Conservation (phyloP, 2,329 filamentous ascomycete genomes). For the Laburnicola sp. region DNA sequence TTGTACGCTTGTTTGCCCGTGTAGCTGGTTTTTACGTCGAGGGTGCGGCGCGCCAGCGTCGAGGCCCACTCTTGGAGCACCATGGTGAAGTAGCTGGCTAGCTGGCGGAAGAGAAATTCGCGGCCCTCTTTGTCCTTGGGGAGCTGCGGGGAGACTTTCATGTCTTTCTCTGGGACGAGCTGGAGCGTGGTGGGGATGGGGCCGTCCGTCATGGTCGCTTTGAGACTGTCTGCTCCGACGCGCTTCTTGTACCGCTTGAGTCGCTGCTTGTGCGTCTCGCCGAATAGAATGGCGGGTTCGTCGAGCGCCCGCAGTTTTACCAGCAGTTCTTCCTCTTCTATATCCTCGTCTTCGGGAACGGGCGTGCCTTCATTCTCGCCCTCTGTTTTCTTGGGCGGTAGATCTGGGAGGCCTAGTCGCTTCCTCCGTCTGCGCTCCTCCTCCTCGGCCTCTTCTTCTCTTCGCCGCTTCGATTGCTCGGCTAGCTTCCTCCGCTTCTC, state of each 20-base stretch:
- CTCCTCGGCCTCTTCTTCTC: slow-evolving; percentile 72
- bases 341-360: slow-evolving; percentile 59
- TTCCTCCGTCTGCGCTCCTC: slow-evolving; percentile 74
- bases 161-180: slow-evolving; percentile 80
- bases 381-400: slow-evolving; percentile 56
- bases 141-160: slow-evolving; percentile 71
- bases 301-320: slow-evolving; percentile 69
- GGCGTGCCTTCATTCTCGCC: slow-evolving; percentile 50
- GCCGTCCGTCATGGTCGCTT: slow-evolving; percentile 63
- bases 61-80: slow-evolving; percentile 85
- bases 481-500: slow-evolving; percentile 81
- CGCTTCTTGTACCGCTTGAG: slow-evolving; percentile 72
- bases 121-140: slow-evolving; percentile 66
- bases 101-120: slow-evolving; percentile 77
- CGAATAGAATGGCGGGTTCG: slow-evolving; percentile 77
- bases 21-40: slow-evolving; percentile 68
- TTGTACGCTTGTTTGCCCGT: slow-evolving; percentile 80
- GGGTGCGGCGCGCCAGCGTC: slow-evolving; percentile 66
- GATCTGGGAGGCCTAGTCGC: slow-evolving; percentile 77
- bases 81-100: slow-evolving; percentile 95
- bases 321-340: slow-evolving; percentile 71
- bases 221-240: slow-evolving; percentile 47
- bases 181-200: slow-evolving; percentile 85
- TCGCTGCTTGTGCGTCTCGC: slow-evolving; percentile 71
- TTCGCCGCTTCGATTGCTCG: slow-evolving; percentile 71